These are phyloP conservation scores for Cystofilobasidium macerans DNA, from an alignment of 768 basidiomycete genomes.

Conservation along the genomic window DNA sequence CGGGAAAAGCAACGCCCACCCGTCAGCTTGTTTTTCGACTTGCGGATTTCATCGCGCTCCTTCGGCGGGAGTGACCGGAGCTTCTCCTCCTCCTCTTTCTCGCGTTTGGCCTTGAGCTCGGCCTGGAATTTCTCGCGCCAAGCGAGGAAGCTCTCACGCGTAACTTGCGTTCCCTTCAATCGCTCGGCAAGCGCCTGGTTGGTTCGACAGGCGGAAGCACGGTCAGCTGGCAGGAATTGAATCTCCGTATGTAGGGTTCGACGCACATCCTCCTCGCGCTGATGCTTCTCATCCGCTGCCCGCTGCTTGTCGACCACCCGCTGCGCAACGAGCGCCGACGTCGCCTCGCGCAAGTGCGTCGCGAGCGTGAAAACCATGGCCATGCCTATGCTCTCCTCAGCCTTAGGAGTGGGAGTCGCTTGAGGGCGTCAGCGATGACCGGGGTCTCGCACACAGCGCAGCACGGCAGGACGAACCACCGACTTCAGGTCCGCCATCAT, in stretches of 20 bases:
- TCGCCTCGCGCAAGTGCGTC: slow-evolving; percentile 66
- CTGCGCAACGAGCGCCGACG: slow-evolving; percentile 52
- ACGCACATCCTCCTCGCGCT: slow-evolving; percentile 59
- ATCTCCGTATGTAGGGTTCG: no score
- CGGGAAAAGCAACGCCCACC: slow-evolving; percentile 55
- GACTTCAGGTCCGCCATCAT: slow-evolving; percentile 47
- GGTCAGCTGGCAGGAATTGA: slow-evolving; percentile 5
- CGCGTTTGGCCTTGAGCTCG: slow-evolving; percentile 51
- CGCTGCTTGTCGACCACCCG: slow-evolving; percentile 50
- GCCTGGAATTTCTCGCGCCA: slow-evolving; percentile 74
- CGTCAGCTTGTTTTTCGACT: slow-evolving; percentile 49
- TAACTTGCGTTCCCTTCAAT: slow-evolving; percentile 86
- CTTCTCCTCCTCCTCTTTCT: slow-evolving; percentile 65
- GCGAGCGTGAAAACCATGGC: slow-evolving; percentile 96
- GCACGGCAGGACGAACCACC: slow-evolving; percentile 25
- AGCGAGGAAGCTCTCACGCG: slow-evolving; percentile 59
- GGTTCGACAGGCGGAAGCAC: not conserved
- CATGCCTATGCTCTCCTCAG: slow-evolving; percentile 46
- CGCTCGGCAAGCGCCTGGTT: slow-evolving; percentile 71
- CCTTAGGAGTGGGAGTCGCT: slow-evolving; percentile 21
- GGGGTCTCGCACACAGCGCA: not conserved
- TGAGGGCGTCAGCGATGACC: not conserved
- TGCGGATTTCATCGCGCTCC: slow-evolving; percentile 76
- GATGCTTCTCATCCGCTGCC: slow-evolving; percentile 63
- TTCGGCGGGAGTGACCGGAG: slow-evolving; percentile 59